These are phyloP conservation scores for Botrytis byssoidea DNA, from an alignment of 2,329 filamentous ascomycete genomes.

Conservation along the genomic window DNA sequence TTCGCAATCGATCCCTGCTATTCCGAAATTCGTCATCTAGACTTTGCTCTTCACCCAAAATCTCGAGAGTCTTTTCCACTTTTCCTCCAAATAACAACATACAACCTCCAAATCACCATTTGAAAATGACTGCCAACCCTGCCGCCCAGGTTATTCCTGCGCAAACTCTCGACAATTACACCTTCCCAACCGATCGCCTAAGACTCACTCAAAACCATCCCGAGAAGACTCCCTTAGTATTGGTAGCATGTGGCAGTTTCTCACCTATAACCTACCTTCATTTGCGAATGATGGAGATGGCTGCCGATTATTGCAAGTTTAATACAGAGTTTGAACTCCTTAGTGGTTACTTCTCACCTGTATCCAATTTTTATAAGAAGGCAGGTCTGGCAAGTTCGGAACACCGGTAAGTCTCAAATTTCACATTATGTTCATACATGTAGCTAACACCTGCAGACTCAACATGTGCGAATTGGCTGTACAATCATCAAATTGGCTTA, in stretches of 20 bases:
- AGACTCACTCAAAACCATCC: conserved; percentile 54
- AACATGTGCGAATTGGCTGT: conserved; percentile 86
- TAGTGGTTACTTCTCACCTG: conserved; percentile 79
- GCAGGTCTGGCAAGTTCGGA: conserved; percentile 70
- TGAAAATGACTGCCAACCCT: conserved; percentile 26
- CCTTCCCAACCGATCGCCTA: conserved; percentile 60
- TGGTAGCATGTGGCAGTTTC: conserved; percentile 70
- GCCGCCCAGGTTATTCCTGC: conserved; percentile 24
- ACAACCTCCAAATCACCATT: not conserved
- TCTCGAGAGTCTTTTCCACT: not conserved
- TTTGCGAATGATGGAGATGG: conserved; percentile 83
- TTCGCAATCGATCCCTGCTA: conserved; percentile 10
- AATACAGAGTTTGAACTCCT: conserved; percentile 79
- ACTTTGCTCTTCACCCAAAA: conserved; percentile 1
- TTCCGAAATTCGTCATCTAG: conserved; percentile 21
- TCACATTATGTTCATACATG: no score
- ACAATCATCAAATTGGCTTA: conserved; percentile 73
- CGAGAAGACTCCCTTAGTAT: conserved; percentile 60
- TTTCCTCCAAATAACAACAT: not conserved
- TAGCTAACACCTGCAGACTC: conserved; percentile 48
- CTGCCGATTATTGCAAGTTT: conserved; percentile 67
- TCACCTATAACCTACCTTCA: conserved; percentile 75
- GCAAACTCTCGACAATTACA: conserved; percentile 45
- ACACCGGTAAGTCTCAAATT: conserved; percentile 53
- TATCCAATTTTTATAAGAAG: conserved; percentile 67